Evolutionary conservation across 176 grass and related monocot genomes (phyloP), one percentile per base, ranked within the genome.

Genomic region (Phoenix dactylifera): DNA sequence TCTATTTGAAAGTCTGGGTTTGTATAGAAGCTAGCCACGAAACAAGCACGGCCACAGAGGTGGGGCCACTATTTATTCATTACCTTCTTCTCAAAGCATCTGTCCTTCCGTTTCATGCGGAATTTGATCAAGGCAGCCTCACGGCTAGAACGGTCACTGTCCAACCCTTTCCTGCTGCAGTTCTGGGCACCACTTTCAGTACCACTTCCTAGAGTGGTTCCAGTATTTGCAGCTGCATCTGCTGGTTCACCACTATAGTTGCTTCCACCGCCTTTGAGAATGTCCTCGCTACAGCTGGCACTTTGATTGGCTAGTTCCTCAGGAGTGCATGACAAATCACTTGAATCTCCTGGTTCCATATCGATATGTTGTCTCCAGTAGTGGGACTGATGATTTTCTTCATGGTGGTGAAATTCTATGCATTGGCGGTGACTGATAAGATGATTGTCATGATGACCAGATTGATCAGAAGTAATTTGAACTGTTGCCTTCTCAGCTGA

Each of bases 81-180:
- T 81, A 93, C 88, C 94, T 93, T 98, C 70, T 93, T 93, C 58
- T 98, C 94, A 1, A 98, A 98, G 70, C 84, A 98, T 81, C 94
- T 80, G 60, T 98, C 94, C 79, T 98, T 98, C 49, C 94, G 80
- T 80, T 98, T 98, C 76, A 92, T 81, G 24, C 84, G 79, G 29
- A 98, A 98, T 76, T 93, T 98, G 24, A 89, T 69, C 71, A 93
- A 81, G 3, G 94, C 88, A 77, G 79, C 94, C 72, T 98, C 84
- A 48, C 88, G 88, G 3, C 19, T 59, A 55, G 79, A 81, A 7
- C 18, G 30, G 0, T 83, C 76, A 69, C 59, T 15, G 54, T 81
- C 80, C 65, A 74, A 52, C 18, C 66, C 77, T 24, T 64, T 75
- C 18, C 25, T 44, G 29, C 55, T 50, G 3, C 22, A 78, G 30